These are phyloP conservation scores for Microcos paniculata DNA, from an alignment of 345 rosid species.

Conservation along the genomic window DNA sequence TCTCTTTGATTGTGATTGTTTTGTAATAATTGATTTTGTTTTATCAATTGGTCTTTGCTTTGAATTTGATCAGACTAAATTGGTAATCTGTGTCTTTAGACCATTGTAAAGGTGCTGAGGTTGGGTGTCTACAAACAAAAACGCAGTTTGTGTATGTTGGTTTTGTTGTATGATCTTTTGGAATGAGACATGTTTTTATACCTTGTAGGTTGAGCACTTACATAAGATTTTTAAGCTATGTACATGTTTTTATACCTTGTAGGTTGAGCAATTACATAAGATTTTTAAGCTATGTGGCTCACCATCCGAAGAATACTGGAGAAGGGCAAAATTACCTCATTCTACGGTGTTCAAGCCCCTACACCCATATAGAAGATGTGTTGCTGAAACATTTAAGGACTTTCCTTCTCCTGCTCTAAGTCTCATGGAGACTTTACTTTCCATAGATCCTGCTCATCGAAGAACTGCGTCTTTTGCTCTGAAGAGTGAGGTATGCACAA, in stretches of 20 bases:
- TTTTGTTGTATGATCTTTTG: neutral
- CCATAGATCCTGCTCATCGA: slow-evolving; percentile 74
- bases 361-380: slow-evolving; percentile 67
- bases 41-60: neutral
- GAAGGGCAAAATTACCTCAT: slow-evolving; percentile 59
- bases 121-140: neutral
- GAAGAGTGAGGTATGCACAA: slow-evolving; percentile 64
- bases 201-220: slow-evolving; percentile 53
- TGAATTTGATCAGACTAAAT: neutral
- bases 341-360: slow-evolving; percentile 73
- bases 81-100: slow-evolving; percentile 7
- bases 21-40: neutral
- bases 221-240: slow-evolving; percentile 94
- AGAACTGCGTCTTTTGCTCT: slow-evolving; percentile 82
- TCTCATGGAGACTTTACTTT: slow-evolving; percentile 76
- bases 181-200: neutral
- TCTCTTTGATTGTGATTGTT: neutral
- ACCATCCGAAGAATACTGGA: slow-evolving; percentile 84
- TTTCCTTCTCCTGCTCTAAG: slow-evolving; percentile 57
- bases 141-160: neutral
- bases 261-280: slow-evolving; percentile 95
- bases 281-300: slow-evolving; percentile 96
- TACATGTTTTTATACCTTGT: neutral
- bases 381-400: slow-evolving; percentile 64
- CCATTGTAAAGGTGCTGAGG: neutral